phyloP scores from a whole-genome alignment of 2,329 filamentous ascomycete species.

The Trichoderma sp. region DNA sequence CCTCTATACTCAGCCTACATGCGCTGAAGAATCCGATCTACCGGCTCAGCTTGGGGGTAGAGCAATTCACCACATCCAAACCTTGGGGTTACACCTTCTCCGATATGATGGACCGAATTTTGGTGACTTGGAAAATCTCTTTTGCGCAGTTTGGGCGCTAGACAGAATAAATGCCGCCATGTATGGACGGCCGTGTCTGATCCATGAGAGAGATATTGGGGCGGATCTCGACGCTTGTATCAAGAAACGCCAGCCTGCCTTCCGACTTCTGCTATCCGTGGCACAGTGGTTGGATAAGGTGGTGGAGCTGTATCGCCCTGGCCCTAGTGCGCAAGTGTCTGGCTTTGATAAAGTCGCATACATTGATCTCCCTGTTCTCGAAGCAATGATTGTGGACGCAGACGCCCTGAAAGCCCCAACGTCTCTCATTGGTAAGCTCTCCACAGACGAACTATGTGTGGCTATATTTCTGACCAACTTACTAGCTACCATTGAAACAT shows the following conservation, averaged over 20 bases:
- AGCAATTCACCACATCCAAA: conserved; percentile 60
- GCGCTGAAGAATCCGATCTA: conserved; percentile 55
- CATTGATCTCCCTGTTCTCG: conserved; percentile 58
- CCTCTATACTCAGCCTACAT: conserved; percentile 59
- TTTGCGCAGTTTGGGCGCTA: conserved; percentile 62
- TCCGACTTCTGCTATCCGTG: conserved; percentile 58
- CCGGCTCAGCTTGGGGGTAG: conserved; percentile 55
- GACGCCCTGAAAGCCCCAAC: conserved; percentile 52
- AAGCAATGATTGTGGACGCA: conserved; percentile 58
- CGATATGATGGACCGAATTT: conserved; percentile 42
- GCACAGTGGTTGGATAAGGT: conserved; percentile 59
- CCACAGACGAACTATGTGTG: not conserved
- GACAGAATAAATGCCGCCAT: conserved; percentile 61
- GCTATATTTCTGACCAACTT: not conserved
- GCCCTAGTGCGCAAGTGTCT: conserved; percentile 43
- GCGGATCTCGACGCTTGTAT: conserved; percentile 55
- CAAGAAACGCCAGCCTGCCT: conserved; percentile 52
- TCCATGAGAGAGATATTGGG: conserved; percentile 62
- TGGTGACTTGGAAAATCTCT: conserved; percentile 50
- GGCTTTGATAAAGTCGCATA: conserved; percentile 47
- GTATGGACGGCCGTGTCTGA: conserved; percentile 60
- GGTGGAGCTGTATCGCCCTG: conserved; percentile 61
- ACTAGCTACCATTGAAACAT: conserved; percentile 59
- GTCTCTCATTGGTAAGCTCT: conserved; percentile 49
- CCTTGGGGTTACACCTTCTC: conserved; percentile 55